A percentile compares a stretch with the other conserved stretches of the same genome.
These are phyloP conservation scores for Trapa incisa DNA, from an alignment of 345 rosid species.

Conservation along the genomic window DNA sequence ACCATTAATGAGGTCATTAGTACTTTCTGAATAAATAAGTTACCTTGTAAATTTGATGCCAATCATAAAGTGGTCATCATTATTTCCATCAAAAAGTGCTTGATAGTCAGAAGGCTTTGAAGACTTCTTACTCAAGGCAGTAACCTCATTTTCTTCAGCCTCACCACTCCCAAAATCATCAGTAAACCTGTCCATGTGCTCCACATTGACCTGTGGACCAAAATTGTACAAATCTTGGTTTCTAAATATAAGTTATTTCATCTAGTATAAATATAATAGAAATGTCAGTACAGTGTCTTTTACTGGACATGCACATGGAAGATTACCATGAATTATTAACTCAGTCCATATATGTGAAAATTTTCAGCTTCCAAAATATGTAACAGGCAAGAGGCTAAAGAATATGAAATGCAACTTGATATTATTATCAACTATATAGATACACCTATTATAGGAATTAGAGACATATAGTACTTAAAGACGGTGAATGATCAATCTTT, in stretches of 20 bases:
- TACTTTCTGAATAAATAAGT: slow-evolving; percentile 1
- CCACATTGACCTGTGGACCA: slow-evolving; percentile 59
- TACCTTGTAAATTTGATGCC: slow-evolving; percentile 94
- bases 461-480: background rate
- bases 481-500: background rate
- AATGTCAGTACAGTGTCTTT: background rate
- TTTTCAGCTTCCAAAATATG: background rate
- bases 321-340: background rate
- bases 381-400: background rate
- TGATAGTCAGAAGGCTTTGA: slow-evolving; percentile 76
- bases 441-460: background rate
- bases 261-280: background rate
- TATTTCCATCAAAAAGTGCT: slow-evolving; percentile 69
- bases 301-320: background rate
- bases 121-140: slow-evolving; percentile 31
- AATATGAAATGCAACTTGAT: background rate
- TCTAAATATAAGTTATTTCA: background rate
- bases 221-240: background rate
- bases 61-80: slow-evolving; percentile 63
- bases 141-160: slow-evolving; percentile 24
- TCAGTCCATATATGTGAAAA: background rate
- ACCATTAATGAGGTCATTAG: background rate
- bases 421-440: background rate
- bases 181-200: slow-evolving; percentile 61
- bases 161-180: slow-evolving; percentile 63